phyloP scores from a whole-genome alignment of 2,329 filamentous ascomycete species.

The Neoscytalidium dimidiatum region DNA sequence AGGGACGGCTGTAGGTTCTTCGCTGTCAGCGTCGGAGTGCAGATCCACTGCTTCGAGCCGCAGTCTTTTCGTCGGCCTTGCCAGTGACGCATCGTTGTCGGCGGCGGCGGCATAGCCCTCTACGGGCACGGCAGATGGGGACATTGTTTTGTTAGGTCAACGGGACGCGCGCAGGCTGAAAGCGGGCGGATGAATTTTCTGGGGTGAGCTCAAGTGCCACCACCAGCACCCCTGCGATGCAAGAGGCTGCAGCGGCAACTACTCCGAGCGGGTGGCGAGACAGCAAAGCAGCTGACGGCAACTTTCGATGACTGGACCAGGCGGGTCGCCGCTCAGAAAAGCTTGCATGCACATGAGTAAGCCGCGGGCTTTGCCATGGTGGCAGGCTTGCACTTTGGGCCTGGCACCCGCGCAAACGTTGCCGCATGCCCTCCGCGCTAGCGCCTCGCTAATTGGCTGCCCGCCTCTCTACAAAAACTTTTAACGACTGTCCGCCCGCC shows the following conservation, averaged over 20 bases:
- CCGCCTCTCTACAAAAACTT: constrained; percentile 21
- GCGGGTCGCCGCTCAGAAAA: constrained; percentile 1
- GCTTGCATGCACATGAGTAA: constrained; percentile 6
- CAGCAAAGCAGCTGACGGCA: neutral
- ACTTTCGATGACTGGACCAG: neutral
- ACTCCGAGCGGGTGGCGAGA: constrained; percentile 7
- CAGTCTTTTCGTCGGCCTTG: constrained; percentile 20
- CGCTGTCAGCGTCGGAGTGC: constrained; percentile 23
- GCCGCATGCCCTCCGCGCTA: constrained; percentile 18
- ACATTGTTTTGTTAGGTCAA: constrained; percentile 9
- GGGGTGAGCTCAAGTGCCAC: neutral
- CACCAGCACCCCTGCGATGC: neutral
- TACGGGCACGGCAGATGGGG: constrained; percentile 20
- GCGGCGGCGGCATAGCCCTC: constrained; percentile 12
- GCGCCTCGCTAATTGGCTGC: constrained; percentile 22
- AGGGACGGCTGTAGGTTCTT: constrained; percentile 63
- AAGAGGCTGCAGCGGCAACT: constrained; percentile 5
- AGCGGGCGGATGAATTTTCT: neutral
- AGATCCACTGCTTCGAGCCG: neutral
- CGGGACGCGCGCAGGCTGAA: neutral
- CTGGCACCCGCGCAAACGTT: constrained; percentile 11
- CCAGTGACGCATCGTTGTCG: constrained; percentile 1
- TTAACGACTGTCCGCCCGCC: constrained; percentile 27
- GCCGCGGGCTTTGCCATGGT: neutral
- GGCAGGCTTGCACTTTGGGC: neutral